Evolutionary conservation across 202 grass and related monocot genomes (phyloP), one percentile per base, ranked within the genome.

Genomic region (Bolboschoenoplectus hybrid): DNA sequence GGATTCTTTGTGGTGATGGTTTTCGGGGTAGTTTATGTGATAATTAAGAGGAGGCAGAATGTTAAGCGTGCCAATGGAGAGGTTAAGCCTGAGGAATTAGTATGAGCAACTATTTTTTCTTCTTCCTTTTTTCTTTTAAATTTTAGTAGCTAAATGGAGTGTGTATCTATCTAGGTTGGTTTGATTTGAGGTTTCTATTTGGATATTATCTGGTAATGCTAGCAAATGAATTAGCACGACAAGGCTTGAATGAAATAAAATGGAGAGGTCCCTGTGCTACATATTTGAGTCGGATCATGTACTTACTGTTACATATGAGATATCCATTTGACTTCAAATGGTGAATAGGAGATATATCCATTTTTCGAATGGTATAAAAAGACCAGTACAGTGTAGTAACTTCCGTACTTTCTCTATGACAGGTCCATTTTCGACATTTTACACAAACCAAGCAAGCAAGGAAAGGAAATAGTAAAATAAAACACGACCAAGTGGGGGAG

Each of bases 21-120:
- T 83, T 46, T 91, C 10, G 89, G 41, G 2, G 81, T 86, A 41
- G 83, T 88, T 47, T 93, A 90, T 80, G 84, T 89, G 70, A 89
- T 90, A 69, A 89, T 87, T 73, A 91, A 87, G 81, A 85, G 89
- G 72, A 86, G 89, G 55, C 80, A 87, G 44, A 86, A 49, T 63
- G 73, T 87, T 77, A 82, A 75, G 63, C 76, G 76, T 70, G 76
- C 77, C 32, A 91, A 89, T 80, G 86, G 74, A 57, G 81, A 88
- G 80, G 82, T 51, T 38, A 88, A 65, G 74, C 61, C 67, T 44
- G 87, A 69, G 81, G 53, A 84, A 35, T 71, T 84, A 19, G 82
- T 16, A 84, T 84, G 65, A 84, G 19, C 51, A 71, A 10, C 32
- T 26, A 26, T 26, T 26, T 26, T 0, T 26, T 26, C 26, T 26